Evolutionary conservation across 192 early-diverging fungal species (phyloP), one percentile per base, ranked within the genome.

Genomic region (Backusella westeae): DNA sequence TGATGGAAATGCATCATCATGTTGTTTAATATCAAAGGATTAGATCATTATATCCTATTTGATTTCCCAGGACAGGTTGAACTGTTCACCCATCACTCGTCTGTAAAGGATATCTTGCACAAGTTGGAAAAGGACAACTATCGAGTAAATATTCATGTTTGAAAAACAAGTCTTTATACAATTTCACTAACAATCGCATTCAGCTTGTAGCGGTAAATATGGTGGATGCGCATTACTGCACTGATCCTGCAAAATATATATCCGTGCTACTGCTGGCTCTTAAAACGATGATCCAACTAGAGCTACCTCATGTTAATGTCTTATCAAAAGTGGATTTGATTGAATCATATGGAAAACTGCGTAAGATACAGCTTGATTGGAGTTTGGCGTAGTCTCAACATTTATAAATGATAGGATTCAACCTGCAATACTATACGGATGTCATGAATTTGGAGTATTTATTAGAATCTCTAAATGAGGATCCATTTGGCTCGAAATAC

Each of bases 41-140:
- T 78, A 86, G 95, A 97, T 42, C 92, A 94, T 72, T 98, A 98
- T 83, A 88, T 98, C 68, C 90, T 99, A 38, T 94, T 99, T 80
- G 98, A 99, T 83, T 97, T 94, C 70, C 98, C 98, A 7, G 96
- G 97, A 4, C 96, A 99, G 79, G 97, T 99, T 26, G 98, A 99
- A 77, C 89, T 99, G 19, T 99, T 97, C 83, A 98, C 98, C 21
- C 97, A 99, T 81, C 94, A 97, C 83, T 82, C 88, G 67, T 85
- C 94, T 32, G 88, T 99, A 72, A 91, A 93, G 72, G 89, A 91
- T 52, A 90, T 97, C 23, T 77, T 97, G 6, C 87, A 89, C 34
- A 78, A 75, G 59, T 83, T 99, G 63, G 89, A 91, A 82, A 90
- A 92, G 76, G 76, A 87, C 8, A 81, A 93, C 76, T 93, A 90